A percentile compares a stretch with the other conserved stretches of the same genome.
Evolutionary conservation across 2,329 filamentous ascomycete genomes (phyloP).

Genomic region (Elsinoe australis): DNA sequence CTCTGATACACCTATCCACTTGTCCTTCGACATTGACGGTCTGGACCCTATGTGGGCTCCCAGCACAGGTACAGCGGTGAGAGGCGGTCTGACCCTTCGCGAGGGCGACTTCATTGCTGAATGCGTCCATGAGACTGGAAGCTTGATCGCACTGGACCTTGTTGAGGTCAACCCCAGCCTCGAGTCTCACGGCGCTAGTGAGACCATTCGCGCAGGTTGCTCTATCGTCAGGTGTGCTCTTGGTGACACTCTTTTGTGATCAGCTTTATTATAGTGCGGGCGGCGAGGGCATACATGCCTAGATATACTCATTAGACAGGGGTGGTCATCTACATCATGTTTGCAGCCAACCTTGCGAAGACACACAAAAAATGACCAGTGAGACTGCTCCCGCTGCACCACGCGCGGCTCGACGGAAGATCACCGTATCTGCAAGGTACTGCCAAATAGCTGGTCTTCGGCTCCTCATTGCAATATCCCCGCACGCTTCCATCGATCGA

Average conservation of each 20-base stretch:
- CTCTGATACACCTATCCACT: constrained; percentile 87
- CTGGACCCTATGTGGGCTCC: constrained; percentile 95
- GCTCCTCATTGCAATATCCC: constrained; percentile 11
- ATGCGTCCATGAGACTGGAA: constrained; percentile 50
- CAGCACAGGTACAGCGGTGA: constrained; percentile 88
- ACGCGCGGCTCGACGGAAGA: constrained; percentile 11
- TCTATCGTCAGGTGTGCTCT: constrained; percentile 85
- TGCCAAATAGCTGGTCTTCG: not conserved
- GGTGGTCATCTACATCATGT: not conserved
- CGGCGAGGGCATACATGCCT: not conserved
- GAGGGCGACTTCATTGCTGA: constrained; percentile 97
- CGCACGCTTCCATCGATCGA: constrained; percentile 8
- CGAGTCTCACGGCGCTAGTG: constrained; percentile 55
- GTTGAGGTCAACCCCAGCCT: constrained; percentile 48
- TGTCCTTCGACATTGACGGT: constrained; percentile 95
- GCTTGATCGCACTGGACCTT: constrained; percentile 50
- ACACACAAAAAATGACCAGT: not conserved
- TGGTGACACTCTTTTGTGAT: constrained; percentile 77
- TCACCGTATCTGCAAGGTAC: constrained; percentile 13
- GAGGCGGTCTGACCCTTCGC: constrained; percentile 83
- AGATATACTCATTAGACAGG: constrained; percentile 4
- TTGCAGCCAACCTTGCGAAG: no score
- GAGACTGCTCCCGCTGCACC: not conserved
- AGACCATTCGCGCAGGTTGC: constrained; percentile 80
- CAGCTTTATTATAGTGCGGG: not conserved